Evolutionary conservation across 106 monocot species (phyloP), one percentile per base, ranked within the genome.

Genomic region (Apostasia shenzhenica): DNA sequence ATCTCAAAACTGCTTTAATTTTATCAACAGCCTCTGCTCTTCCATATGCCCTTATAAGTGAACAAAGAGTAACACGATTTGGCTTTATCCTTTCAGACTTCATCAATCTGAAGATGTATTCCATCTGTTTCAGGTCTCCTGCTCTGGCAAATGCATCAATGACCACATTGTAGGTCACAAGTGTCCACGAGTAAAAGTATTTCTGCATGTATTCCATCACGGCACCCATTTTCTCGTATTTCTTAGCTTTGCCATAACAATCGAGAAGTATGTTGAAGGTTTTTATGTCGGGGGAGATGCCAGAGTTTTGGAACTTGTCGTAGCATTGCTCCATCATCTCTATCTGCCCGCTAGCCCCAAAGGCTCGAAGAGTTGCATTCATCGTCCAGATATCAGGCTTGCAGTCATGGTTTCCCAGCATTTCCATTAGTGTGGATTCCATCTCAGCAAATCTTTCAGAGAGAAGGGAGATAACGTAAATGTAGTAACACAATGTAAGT

Each of bases 161-260:
- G 4, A 97, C 86, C 2, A 97, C 84, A 67, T 92, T 97, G 60
- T 97, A 97, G n/a, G 97, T 97, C 14, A 97, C 97, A 6, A 92
- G 48, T 2, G 97, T 89, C 97, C 92, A 97, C 1, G 97, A 92
- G 66, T 70, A 92, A 65, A 87, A 83, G 70, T 92, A 97, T 67
- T 87, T 97, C 55, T 97, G 89, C 97, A 97, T 97, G 92, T 82
- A 97, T 63, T 97, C 97, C 92, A 97, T 97, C 13, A 97, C 97
- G 7, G 97, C 80, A 67, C 97, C 87, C 97, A 97, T 97, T 64
- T 90, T 97, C 43, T 89, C 81, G 37, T 92, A 97, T 71, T 74
- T 85, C 51, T 67, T 79, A 41, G 92, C 75, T 79, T 97, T 97
- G 37, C 92, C 89, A 67, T 97, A 97, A 1, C 87, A 89, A 78